Evolutionary conservation across 805 yeast genomes (phyloP).

Genomic region (Pichia pseudocactophila): DNA sequence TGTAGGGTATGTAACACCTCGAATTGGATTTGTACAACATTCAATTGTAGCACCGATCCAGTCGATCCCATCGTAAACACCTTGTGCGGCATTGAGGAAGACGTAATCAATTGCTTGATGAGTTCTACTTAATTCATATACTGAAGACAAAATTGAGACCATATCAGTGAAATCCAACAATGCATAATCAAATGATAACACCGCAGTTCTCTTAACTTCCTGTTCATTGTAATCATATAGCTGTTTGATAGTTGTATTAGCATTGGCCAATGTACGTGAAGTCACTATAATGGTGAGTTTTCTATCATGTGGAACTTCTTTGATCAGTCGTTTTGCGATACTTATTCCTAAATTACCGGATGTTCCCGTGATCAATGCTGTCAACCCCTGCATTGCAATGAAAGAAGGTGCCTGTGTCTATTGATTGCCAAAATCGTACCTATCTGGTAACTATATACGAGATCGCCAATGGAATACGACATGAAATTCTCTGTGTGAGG

Average conservation of each 20-base stretch:
- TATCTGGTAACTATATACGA: background rate
- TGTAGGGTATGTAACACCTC: conserved; percentile 81
- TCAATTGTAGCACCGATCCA: conserved; percentile 74
- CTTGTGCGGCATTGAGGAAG: conserved; percentile 85
- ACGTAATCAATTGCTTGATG: conserved; percentile 67
- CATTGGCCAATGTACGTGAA: conserved; percentile 81
- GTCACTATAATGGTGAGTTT: conserved; percentile 78
- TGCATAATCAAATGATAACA: conserved; percentile 77
- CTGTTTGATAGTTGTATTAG: conserved; percentile 57
- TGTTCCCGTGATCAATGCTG: conserved; percentile 31
- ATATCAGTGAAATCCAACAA: conserved; percentile 85
- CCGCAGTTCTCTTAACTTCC: conserved; percentile 36
- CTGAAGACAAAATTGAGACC: conserved; percentile 74
- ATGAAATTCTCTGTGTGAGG: too few relatives aligned
- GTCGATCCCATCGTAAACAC: conserved; percentile 78
- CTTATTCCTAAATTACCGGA: conserved; percentile 72
- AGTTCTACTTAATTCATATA: conserved; percentile 55
- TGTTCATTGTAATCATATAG: conserved; percentile 38
- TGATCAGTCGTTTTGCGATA: conserved; percentile 72
- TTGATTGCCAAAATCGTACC: too few relatives aligned
- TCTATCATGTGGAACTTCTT: conserved; percentile 41
- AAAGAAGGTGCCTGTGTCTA: too few relatives aligned
- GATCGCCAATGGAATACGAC: background rate
- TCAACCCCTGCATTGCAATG: conserved; percentile 12
- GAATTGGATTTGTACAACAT: conserved; percentile 54